Evolutionary conservation across 805 yeast genomes (phyloP).

Genomic region (Sugiyamaella floridensis): DNA sequence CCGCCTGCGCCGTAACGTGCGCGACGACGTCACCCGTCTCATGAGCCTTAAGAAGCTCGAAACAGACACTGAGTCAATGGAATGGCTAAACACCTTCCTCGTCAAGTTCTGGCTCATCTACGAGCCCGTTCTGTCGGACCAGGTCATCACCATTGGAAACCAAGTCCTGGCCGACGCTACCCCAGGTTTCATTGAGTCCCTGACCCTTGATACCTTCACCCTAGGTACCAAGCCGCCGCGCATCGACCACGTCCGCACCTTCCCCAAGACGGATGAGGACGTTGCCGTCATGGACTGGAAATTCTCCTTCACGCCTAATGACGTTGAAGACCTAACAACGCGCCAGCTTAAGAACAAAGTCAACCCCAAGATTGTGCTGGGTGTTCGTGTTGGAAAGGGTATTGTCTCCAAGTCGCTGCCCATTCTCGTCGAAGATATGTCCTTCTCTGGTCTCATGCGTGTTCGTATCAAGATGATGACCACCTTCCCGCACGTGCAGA

Average conservation of each 20-base stretch:
- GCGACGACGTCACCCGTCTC: constrained; percentile 82
- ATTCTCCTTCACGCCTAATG: constrained; percentile 87
- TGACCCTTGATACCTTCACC: constrained; percentile 85
- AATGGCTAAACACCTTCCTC: constrained; percentile 86
- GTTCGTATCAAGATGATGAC: constrained; percentile 85
- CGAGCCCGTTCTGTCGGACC: constrained; percentile 84
- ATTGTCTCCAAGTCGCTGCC: constrained; percentile 58
- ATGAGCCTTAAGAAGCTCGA: constrained; percentile 75
- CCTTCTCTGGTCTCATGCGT: constrained; percentile 69
- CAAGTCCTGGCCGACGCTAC: constrained; percentile 73
- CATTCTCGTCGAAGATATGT: constrained; percentile 67
- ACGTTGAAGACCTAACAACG: constrained; percentile 71
- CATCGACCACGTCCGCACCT: constrained; percentile 80
- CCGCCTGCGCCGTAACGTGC: constrained; percentile 62
- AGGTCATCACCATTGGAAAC: constrained; percentile 79
- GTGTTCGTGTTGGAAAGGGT: constrained; percentile 74
- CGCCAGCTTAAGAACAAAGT: constrained; percentile 80
- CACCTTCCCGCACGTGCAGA: constrained; percentile 87
- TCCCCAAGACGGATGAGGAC: constrained; percentile 83
- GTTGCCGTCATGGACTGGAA: constrained; percentile 98
- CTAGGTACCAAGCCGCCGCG: constrained; percentile 95
- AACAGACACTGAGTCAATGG: constrained; percentile 86
- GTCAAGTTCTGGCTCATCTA: constrained; percentile 87
- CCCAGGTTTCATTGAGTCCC: constrained; percentile 75
- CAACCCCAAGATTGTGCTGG: constrained; percentile 72